A percentile compares a stretch with the other conserved stretches of the same genome.
Conservation (phyloP, 192 early-diverging fungal species). For the Backusella luteola region DNA sequence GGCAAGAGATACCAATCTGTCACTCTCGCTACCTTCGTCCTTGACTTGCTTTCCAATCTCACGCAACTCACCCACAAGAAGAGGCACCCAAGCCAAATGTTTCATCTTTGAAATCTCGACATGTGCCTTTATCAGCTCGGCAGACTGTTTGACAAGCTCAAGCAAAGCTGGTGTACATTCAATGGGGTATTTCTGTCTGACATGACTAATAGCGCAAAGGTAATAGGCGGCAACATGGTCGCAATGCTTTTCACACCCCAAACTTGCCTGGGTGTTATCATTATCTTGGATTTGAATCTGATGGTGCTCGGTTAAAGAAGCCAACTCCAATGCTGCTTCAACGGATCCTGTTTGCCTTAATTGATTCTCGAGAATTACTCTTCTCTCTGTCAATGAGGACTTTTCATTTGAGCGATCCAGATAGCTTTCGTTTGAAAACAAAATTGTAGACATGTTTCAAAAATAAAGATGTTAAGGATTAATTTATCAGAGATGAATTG, state of each 20-base stretch:
- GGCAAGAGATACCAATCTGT: neutral
- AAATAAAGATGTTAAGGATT: neutral
- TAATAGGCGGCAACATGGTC: neutral
- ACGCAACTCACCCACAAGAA: constrained; percentile 11
- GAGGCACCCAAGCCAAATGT: neutral
- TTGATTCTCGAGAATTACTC: neutral
- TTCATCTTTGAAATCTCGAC: neutral
- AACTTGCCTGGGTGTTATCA: neutral
- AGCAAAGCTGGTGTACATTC: neutral
- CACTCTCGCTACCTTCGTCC: constrained; percentile 7
- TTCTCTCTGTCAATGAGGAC: neutral
- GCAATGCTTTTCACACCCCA: constrained; percentile 1
- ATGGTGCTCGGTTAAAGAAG: constrained; percentile 2
- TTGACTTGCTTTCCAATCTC: constrained; percentile 20
- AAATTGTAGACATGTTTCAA: constrained; percentile 2
- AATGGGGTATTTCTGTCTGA: neutral
- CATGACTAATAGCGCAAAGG: neutral
- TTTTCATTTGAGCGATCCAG: neutral
- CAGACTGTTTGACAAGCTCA: constrained; percentile 2
- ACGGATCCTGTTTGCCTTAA: neutral
- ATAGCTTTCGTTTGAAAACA: neutral
- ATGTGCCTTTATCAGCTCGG: neutral
- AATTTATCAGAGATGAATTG: neutral
- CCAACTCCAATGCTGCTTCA: constrained; percentile 1
- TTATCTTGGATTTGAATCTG: neutral